Evolutionary conservation across 345 rosid species (phyloP).

Genomic region (Carallia pectinifolia): DNA sequence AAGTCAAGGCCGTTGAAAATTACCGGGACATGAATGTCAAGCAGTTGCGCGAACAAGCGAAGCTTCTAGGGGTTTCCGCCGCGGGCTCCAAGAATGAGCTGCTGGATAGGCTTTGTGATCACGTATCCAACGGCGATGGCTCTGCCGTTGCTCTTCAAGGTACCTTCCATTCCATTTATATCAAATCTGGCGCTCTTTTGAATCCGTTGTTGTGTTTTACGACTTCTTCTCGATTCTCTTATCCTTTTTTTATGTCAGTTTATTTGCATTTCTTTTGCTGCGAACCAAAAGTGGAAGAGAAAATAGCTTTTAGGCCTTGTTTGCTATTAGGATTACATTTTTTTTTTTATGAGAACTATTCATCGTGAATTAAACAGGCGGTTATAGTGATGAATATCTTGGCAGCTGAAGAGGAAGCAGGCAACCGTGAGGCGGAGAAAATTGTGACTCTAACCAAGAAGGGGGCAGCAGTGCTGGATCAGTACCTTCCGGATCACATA

Average conservation of each 20-base stretch:
- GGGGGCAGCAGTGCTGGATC: constrained; percentile 81
- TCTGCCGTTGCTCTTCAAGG: constrained; percentile 25
- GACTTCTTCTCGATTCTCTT: too few species aligned
- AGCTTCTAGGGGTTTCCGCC: constrained; percentile 43
- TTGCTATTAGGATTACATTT: not conserved
- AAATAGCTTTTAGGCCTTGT: not conserved
- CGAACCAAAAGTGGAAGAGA: too few species aligned
- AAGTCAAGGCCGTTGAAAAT: constrained; percentile 45
- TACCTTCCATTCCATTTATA: not conserved
- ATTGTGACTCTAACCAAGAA: constrained; percentile 66
- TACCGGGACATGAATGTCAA: constrained; percentile 57
- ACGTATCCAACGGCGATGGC: constrained; percentile 13
- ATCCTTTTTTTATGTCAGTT: not conserved
- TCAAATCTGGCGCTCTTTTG: not conserved
- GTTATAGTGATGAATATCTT: constrained; percentile 1
- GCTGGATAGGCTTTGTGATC: constrained; percentile 56
- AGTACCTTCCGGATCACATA: constrained; percentile 70
- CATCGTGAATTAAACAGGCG: too few species aligned
- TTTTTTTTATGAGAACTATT: not conserved
- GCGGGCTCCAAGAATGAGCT: constrained; percentile 70
- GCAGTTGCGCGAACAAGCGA: constrained; percentile 73
- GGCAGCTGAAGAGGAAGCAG: constrained; percentile 28
- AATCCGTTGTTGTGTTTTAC: not conserved
- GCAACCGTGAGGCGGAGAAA: constrained; percentile 36
- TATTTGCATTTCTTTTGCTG: not conserved